phyloP scores from a whole-genome alignment of 179 eudicot genomes.

The Silene noctiflora region DNA sequence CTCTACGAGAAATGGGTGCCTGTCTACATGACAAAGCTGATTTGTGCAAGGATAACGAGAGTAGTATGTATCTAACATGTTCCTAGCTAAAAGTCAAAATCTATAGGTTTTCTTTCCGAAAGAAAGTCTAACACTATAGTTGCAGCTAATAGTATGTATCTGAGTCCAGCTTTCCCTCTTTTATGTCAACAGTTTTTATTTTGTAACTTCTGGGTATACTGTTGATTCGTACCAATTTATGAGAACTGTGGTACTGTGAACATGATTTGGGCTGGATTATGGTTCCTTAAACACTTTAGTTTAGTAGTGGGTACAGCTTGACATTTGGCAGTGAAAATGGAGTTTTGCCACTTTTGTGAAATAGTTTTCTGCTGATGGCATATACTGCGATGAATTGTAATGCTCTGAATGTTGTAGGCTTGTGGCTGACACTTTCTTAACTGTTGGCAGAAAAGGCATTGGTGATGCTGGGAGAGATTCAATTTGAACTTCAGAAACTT shows the following conservation, averaged over 20 bases:
- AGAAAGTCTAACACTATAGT: background rate
- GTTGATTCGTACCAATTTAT: background rate
- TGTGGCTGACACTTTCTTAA: conserved; percentile 7
- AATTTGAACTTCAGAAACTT: conserved; percentile 86
- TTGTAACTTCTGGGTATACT: background rate
- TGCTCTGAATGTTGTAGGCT: conserved; percentile 5
- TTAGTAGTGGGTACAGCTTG: background rate
- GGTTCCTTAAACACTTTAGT: background rate
- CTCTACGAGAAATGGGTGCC: conserved; percentile 79
- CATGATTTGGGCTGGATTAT: background rate
- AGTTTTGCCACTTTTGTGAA: background rate
- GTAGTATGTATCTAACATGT: conserved; percentile 51
- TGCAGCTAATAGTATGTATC: conserved; percentile 4
- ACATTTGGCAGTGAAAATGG: background rate
- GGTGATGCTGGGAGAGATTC: conserved; percentile 68
- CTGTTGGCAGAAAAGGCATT: conserved; percentile 61
- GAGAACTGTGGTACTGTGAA: background rate
- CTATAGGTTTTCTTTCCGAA: too few relatives aligned
- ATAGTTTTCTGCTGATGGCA: background rate
- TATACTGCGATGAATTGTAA: background rate
- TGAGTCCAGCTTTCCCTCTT: conserved; percentile 6
- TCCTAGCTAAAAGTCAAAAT: conserved; percentile 8
- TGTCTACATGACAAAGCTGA: conserved; percentile 77
- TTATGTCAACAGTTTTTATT: background rate
- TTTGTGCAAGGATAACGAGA: conserved; percentile 62